Evolutionary conservation across 768 basidiomycete species (phyloP), one percentile per base, ranked within the genome.

Genomic region (Lactarius hengduanensis): DNA sequence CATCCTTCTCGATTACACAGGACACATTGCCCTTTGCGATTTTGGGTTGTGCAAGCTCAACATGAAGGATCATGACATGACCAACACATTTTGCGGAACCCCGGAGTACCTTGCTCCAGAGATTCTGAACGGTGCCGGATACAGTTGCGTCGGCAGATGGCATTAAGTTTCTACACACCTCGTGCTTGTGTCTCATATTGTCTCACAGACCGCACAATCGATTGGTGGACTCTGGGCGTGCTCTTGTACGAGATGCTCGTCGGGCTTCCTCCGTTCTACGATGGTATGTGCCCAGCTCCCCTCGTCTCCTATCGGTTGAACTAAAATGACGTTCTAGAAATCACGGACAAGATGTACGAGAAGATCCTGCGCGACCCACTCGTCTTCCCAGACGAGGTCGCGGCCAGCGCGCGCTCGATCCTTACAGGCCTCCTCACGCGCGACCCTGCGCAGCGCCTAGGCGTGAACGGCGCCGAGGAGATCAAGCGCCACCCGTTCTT

Each of bases 211-310:
- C 92, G 91, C 77, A 86, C 88, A 20, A 96, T 98, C 66, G 96
- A 98, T 75, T 98, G 96, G 95, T 98, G 96, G 96, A 98, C 96
- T 3, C 84, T 98, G 20, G 96, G 96, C 61, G 96, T 98, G 8
- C 80, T 98, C 43, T 77, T 92, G 63, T 93, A 93, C 72, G 93
- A 96, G 79, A 96, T 96, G 96, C 83, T 98, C 54, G 90, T 94
- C 10, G 96, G 96, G 22, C 83, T 97, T 3, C 96, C 94, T 20
- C 96, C 95, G 0, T 97, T 96, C 82, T 97, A 97, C 75, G 94
- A 96, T 75, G 90, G 90, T 90, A 53, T 57, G 84, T 70, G 5
- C 41, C 41, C 16, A 18, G 41, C 36, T n/a, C 36, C 3, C 41
- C 34, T 26, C 43, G 32, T 62, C 34, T 7, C 43, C n/a, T 28